These are phyloP conservation scores for Aureobasidium vineae DNA, from an alignment of 2,329 filamentous ascomycete genomes.

Conservation along the genomic window DNA sequence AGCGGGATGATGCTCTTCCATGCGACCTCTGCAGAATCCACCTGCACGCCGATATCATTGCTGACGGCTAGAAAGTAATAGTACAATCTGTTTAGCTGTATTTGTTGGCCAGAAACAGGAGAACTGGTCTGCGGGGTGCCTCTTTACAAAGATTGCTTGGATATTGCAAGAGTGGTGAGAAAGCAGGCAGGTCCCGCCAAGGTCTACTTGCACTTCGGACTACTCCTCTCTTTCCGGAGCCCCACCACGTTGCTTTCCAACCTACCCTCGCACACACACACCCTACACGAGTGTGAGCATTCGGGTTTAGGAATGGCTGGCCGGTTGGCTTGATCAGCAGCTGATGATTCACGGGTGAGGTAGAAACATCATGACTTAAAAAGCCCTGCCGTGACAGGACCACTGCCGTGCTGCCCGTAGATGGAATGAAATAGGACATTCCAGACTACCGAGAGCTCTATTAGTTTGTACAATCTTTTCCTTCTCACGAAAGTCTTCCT, in stretches of 20 bases:
- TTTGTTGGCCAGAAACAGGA: neutral
- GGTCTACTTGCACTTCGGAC: conserved; percentile 22
- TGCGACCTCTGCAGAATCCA: conserved; percentile 24
- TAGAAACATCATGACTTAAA: conserved; percentile 21
- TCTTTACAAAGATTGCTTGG: neutral
- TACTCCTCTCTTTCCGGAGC: conserved; percentile 24
- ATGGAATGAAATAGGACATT: conserved; percentile 25
- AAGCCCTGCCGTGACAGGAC: conserved; percentile 3
- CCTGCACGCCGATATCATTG: conserved; percentile 24
- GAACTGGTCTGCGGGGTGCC: neutral
- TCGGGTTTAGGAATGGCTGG: conserved; percentile 17
- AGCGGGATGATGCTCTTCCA: conserved; percentile 15
- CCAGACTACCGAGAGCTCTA: conserved; percentile 1
- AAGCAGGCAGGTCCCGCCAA: conserved; percentile 8
- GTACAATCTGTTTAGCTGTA: neutral
- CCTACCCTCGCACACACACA: conserved; percentile 19
- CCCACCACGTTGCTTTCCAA: conserved; percentile 18
- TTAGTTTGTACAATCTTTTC: conserved; percentile 14
- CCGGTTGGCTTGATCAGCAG: conserved; percentile 23
- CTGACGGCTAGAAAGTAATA: conserved; percentile 15
- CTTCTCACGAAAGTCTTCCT: neutral
- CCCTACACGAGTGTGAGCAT: conserved; percentile 16
- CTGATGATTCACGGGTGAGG: conserved; percentile 22
- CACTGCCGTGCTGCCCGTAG: conserved; percentile 18
- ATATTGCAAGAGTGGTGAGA: neutral